Conservation (phyloP, 148 eudicot genomes). For the Linanthus parryae region DNA sequence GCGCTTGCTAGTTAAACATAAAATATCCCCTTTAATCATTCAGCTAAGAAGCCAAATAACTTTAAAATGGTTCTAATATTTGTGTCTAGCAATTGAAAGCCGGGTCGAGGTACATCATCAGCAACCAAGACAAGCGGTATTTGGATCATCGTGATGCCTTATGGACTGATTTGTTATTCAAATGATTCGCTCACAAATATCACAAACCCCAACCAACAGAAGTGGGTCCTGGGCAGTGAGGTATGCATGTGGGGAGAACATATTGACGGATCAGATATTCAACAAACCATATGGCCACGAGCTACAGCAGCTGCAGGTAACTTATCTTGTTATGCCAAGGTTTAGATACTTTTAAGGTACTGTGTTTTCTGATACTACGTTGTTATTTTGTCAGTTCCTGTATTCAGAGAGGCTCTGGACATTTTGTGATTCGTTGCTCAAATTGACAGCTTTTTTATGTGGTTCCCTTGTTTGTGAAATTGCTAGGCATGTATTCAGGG, state of each 20-base stretch:
- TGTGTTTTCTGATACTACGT: background rate
- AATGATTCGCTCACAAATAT: slow-evolving; percentile 67
- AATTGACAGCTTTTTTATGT: too few species aligned
- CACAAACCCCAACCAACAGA: slow-evolving; percentile 49
- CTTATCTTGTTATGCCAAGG: background rate
- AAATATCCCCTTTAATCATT: too few species aligned
- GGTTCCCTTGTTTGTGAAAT: too few species aligned
- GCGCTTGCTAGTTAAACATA: too few species aligned
- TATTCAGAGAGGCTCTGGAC: slow-evolving; percentile 86
- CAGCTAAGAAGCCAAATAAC: too few species aligned
- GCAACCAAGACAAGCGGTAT: slow-evolving; percentile 91
- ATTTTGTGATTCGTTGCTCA: too few species aligned
- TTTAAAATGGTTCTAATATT: too few species aligned
- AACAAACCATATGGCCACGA: slow-evolving; percentile 96
- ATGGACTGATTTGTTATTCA: slow-evolving; percentile 60
- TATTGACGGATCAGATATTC: slow-evolving; percentile 73
- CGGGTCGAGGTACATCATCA: slow-evolving; percentile 84
- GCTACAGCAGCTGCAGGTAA: slow-evolving; percentile 99
- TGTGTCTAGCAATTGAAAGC: too few species aligned
- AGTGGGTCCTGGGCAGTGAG: slow-evolving; percentile 78
- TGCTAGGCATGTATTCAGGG: too few species aligned
- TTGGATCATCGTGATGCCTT: slow-evolving; percentile 61
- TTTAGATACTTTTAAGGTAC: background rate
- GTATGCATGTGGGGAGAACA: slow-evolving; percentile 94
- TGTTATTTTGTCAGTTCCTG: background rate